phyloP scores from a whole-genome alignment of 2,329 filamentous ascomycete species.

The Sclerotiophoma versabilis region DNA sequence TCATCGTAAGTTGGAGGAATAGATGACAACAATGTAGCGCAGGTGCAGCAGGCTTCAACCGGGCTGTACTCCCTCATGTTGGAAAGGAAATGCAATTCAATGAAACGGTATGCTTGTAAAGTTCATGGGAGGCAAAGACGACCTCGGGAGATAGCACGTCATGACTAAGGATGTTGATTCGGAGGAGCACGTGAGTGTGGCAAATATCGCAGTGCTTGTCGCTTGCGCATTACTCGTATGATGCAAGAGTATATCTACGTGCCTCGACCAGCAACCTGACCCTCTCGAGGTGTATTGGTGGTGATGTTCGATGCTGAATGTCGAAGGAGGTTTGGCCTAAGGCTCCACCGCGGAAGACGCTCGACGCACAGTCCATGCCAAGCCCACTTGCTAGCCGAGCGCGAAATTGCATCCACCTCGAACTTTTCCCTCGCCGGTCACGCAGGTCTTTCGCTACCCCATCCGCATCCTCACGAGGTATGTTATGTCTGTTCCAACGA shows the following conservation, averaged over 20 bases:
- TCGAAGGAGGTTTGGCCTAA: constrained; percentile 12
- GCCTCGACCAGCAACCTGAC: not conserved
- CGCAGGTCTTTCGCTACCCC: constrained; percentile 30
- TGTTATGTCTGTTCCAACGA: constrained; percentile 40
- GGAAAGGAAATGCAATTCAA: constrained; percentile 1
- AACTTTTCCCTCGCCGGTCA: constrained; percentile 32
- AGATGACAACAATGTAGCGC: constrained; percentile 66
- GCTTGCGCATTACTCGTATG: not conserved
- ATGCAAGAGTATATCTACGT: not conserved
- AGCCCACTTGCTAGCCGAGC: constrained; percentile 27
- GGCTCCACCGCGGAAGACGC: constrained; percentile 6
- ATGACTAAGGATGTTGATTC: constrained; percentile 39
- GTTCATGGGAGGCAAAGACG: constrained; percentile 20
- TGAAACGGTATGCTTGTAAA: constrained; percentile 3
- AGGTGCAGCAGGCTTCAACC: constrained; percentile 71
- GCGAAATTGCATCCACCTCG: constrained; percentile 30
- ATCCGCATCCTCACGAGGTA: constrained; percentile 47
- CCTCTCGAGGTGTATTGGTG: not conserved
- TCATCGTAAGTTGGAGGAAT: constrained; percentile 61
- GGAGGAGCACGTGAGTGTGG: constrained; percentile 33
- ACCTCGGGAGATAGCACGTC: constrained; percentile 35
- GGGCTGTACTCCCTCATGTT: constrained; percentile 22
- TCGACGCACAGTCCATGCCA: constrained; percentile 13
- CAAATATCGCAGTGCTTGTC: not conserved
- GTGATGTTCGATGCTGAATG: constrained; percentile 5